These are phyloP conservation scores for Dianthus caryophyllus DNA, from an alignment of 148 eudicot genomes.

Conservation along the genomic window DNA sequence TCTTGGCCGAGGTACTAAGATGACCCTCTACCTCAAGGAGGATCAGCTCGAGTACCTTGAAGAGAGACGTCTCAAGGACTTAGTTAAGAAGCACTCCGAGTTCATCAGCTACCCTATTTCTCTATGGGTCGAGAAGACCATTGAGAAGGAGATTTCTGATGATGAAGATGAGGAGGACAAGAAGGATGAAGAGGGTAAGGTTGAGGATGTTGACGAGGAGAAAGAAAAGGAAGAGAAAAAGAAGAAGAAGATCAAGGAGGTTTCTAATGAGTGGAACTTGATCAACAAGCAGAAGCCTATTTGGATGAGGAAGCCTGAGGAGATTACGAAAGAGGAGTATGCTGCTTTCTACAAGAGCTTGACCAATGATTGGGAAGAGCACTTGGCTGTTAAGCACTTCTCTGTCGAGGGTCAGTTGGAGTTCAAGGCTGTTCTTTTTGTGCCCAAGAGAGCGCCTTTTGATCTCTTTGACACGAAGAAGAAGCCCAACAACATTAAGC, in stretches of 20 bases:
- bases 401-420: conserved; percentile 87
- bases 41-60: conserved; percentile 83
- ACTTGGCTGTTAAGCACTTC: conserved; percentile 84
- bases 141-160: conserved; percentile 77
- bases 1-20: conserved; percentile 78
- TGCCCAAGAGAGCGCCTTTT: conserved; percentile 84
- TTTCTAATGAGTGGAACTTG: conserved; percentile 63
- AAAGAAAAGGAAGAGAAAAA: conserved; percentile 78
- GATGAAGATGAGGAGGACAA: conserved; percentile 81
- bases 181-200: conserved; percentile 74
- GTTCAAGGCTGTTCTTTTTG: conserved; percentile 80
- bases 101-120: conserved; percentile 84
- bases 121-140: conserved; percentile 76
- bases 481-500: conserved; percentile 86
- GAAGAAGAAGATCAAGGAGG: conserved; percentile 84
- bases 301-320: conserved; percentile 96
- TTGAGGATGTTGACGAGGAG: conserved; percentile 80
- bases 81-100: conserved; percentile 73
- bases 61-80: conserved; percentile 76
- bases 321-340: conserved; percentile 69
- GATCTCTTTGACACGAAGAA: conserved; percentile 77
- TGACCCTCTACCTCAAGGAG: conserved; percentile 61
- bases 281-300: conserved; percentile 74
- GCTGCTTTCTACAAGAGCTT: conserved; percentile 74
- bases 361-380: conserved; percentile 76